Conservation (phyloP, 2,329 filamentous ascomycete genomes). For the Calonectria fujianensis region DNA sequence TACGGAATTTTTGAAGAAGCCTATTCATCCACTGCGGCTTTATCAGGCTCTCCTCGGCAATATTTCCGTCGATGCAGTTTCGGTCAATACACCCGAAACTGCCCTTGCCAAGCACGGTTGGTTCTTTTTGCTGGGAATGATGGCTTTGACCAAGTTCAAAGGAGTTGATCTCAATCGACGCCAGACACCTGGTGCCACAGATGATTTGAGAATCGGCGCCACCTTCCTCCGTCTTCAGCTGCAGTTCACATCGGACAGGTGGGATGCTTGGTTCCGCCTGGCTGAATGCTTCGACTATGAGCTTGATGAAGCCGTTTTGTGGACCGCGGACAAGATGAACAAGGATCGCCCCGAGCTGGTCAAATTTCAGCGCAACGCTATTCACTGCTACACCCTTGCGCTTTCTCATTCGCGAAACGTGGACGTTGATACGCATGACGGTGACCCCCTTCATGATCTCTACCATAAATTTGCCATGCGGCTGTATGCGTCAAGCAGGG, state of each 20-base stretch:
- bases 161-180: constrained; percentile 82
- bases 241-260: constrained; percentile 86
- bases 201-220: constrained; percentile 88
- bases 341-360: constrained; percentile 85
- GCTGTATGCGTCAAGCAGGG: constrained; percentile 77
- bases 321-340: constrained; percentile 94
- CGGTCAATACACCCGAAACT: constrained; percentile 81
- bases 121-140: constrained; percentile 94
- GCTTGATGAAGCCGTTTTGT: constrained; percentile 89
- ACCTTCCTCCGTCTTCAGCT: constrained; percentile 88
- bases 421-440: constrained; percentile 66
- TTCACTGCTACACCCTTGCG: constrained; percentile 84
- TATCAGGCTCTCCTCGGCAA: constrained; percentile 88
- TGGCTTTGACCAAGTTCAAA: constrained; percentile 89
- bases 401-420: constrained; percentile 72
- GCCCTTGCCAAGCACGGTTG: constrained; percentile 87
- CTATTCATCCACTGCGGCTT: constrained; percentile 87
- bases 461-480: constrained; percentile 78
- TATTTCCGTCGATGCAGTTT: constrained; percentile 82
- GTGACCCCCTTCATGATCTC: constrained; percentile 74
- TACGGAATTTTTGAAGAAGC: constrained; percentile 86
- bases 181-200: constrained; percentile 85
- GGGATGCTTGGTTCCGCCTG: constrained; percentile 93
- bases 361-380: constrained; percentile 84
- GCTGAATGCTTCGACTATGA: constrained; percentile 93